phyloP scores from a whole-genome alignment of 108 stramenopile species.

The Conticribra guillardii region DNA sequence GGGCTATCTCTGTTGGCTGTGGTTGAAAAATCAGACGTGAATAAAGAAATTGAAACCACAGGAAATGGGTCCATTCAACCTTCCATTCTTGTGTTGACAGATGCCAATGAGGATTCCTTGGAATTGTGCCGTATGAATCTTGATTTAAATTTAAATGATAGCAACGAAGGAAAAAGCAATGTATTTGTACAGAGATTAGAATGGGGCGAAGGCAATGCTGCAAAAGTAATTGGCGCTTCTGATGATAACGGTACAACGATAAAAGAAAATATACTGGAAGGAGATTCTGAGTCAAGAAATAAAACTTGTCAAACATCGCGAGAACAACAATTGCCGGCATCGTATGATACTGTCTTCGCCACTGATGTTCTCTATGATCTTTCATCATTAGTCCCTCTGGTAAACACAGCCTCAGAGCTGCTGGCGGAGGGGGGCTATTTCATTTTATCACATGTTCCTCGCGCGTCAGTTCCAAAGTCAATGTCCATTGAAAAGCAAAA shows the following conservation, averaged over 20 bases:
- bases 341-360: constrained; percentile 62
- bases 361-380: constrained; percentile 79
- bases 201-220: constrained; percentile 44
- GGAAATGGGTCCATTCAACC: neutral
- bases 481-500: neutral
- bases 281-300: no score
- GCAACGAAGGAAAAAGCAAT: neutral
- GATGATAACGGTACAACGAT: neutral
- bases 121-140: constrained; percentile 62
- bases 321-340: neutral
- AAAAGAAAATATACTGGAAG: neutral
- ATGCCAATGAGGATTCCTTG: constrained; percentile 50
- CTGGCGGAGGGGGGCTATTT: constrained; percentile 44
- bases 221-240: neutral
- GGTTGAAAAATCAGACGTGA: neutral
- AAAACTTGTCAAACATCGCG: no score
- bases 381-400: constrained; percentile 37
- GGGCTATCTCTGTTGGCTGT: constrained; percentile 47
- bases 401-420: constrained; percentile 39
- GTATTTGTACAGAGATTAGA: constrained; percentile 24
- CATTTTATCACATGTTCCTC: constrained; percentile 69
- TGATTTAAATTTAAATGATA: constrained; percentile 9
- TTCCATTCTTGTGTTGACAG: constrained; percentile 47
- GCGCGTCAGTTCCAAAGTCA: constrained; percentile 49
- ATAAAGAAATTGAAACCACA: neutral